phyloP scores from a whole-genome alignment of 495 filamentous ascomycete genomes.

The Annulohypoxylon maeteangense region DNA sequence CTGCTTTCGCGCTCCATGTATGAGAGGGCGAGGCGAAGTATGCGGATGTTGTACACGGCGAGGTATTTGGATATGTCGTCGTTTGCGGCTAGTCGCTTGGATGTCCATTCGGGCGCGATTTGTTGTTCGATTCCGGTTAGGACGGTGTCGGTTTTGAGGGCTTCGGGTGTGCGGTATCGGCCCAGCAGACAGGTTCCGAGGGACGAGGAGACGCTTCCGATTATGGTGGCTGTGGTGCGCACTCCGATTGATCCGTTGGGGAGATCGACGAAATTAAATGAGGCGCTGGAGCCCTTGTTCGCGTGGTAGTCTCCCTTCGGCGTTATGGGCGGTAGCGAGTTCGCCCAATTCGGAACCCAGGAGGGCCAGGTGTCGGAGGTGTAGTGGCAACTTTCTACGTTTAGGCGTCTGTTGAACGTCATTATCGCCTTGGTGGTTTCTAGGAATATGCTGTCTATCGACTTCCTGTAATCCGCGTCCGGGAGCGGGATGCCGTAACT shows the following conservation, averaged over 20 bases:
- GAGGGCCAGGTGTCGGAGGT: background rate
- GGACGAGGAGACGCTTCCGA: background rate
- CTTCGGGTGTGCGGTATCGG: background rate
- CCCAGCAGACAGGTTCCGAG: background rate
- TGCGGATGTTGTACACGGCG: background rate
- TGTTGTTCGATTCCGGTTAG: background rate
- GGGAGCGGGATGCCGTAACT: conserved; percentile 13
- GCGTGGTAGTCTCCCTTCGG: conserved; percentile 10
- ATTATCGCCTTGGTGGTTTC: background rate
- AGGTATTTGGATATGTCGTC: background rate
- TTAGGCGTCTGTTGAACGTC: background rate
- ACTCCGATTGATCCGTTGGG: background rate
- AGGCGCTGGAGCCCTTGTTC: background rate
- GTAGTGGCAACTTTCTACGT: background rate
- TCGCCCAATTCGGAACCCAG: conserved; percentile 2
- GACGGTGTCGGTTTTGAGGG: background rate
- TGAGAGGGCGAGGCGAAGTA: background rate
- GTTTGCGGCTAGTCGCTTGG: background rate
- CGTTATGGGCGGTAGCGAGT: background rate
- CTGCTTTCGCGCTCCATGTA: conserved; percentile 6
- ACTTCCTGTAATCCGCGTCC: background rate
- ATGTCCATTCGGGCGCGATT: background rate
- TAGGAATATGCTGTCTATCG: conserved; percentile 1
- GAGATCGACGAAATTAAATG: background rate
- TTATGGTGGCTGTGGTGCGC: background rate